These are phyloP conservation scores for Aegilops sharonensis DNA, from an alignment of 176 grass and related monocot species.

Conservation along the genomic window DNA sequence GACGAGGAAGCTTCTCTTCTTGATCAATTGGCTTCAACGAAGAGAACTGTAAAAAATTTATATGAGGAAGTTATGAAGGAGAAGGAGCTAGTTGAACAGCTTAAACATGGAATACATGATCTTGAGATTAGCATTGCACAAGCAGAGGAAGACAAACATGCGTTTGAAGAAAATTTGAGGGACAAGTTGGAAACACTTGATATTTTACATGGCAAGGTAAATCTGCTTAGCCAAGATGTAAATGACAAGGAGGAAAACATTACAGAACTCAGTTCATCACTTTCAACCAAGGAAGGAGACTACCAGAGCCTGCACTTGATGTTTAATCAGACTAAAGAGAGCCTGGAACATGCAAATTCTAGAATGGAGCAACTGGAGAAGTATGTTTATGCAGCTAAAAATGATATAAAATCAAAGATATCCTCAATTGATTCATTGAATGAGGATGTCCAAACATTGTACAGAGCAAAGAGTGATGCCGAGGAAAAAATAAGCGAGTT, in stretches of 20 bases:
- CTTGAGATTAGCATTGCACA: slow-evolving; percentile 54
- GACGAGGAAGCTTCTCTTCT: slow-evolving; percentile 61
- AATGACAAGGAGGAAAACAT: slow-evolving; percentile 66
- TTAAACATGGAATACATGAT: slow-evolving; percentile 54
- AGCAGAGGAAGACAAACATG: slow-evolving; percentile 54
- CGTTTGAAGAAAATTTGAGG: slow-evolving; percentile 57
- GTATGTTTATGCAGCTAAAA: slow-evolving; percentile 56
- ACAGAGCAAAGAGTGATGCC: slow-evolving; percentile 45
- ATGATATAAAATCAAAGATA: slow-evolving; percentile 60
- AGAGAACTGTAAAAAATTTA: slow-evolving; percentile 55
- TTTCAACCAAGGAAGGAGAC: slow-evolving; percentile 67
- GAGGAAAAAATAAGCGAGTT: slow-evolving; percentile 62
- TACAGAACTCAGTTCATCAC: slow-evolving; percentile 52
- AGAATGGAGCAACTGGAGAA: slow-evolving; percentile 69
- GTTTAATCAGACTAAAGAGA: slow-evolving; percentile 52
- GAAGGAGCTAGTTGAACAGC: slow-evolving; percentile 50
- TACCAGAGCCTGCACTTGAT: slow-evolving; percentile 49
- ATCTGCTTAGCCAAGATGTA: slow-evolving; percentile 64
- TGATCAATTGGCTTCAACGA: slow-evolving; percentile 53
- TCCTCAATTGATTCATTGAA: slow-evolving; percentile 69
- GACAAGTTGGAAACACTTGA: slow-evolving; percentile 57
- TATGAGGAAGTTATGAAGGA: slow-evolving; percentile 61
- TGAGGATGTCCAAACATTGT: slow-evolving; percentile 48
- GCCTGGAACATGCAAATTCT: slow-evolving; percentile 58
- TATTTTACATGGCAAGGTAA: slow-evolving; percentile 60